Evolutionary conservation across 169 alveolate species (phyloP).

Genomic region (Amoebophrya sp.): DNA sequence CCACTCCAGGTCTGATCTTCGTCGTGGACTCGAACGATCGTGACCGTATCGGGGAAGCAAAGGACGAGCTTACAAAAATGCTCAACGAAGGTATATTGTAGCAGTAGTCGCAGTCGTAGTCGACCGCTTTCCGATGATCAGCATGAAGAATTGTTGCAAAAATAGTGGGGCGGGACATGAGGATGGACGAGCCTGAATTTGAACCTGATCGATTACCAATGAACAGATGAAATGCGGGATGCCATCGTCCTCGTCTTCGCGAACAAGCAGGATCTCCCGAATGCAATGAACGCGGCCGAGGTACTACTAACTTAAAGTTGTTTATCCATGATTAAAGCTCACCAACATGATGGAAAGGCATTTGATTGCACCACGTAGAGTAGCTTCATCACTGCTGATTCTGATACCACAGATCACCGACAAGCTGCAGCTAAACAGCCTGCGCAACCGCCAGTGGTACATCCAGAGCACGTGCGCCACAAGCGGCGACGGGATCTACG

Average conservation of each 20-base stretch:
- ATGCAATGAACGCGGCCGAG: conserved; percentile 89
- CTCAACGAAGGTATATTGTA: too few species aligned
- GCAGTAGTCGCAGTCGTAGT: too few species aligned
- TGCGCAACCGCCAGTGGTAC: conserved; percentile 61
- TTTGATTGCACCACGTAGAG: not conserved
- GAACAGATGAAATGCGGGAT: conserved; percentile 90
- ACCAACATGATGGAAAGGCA: not conserved
- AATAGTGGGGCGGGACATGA: too few species aligned
- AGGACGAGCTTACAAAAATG: too few species aligned
- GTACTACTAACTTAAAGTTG: conserved; percentile 24
- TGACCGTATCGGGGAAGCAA: conserved; percentile 81
- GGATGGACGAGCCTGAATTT: too few species aligned
- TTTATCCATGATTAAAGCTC: not conserved
- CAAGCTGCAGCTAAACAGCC: conserved; percentile 68
- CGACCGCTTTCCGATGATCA: too few species aligned
- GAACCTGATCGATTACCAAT: too few species aligned
- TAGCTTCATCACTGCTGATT: not conserved
- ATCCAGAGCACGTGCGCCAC: conserved; percentile 95
- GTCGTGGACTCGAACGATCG: conserved; percentile 91
- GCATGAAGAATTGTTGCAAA: too few species aligned
- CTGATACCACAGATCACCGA: conserved; percentile 70
- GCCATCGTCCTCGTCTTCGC: conserved; percentile 90
- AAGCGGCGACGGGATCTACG: conserved; percentile 95
- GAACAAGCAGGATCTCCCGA: conserved; percentile 91
- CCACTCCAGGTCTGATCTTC: conserved; percentile 82